Evolutionary conservation across 768 basidiomycete genomes (phyloP), one percentile per base, ranked within the genome.

Genomic region (Leccinum broughii): DNA sequence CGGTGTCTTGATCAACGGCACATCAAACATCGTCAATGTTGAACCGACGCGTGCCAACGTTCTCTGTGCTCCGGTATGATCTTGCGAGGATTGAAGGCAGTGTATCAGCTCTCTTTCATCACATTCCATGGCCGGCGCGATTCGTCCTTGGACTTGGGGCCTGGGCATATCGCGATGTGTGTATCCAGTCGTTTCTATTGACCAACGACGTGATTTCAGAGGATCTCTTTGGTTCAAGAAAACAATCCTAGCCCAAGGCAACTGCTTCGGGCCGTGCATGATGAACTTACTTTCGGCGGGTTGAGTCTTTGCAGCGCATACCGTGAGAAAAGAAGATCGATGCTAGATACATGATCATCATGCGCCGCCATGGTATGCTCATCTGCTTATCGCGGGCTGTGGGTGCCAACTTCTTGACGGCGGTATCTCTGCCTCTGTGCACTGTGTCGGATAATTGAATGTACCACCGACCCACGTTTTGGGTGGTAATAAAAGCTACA

Each of bases 241-340:
- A 20, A 20, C n/a, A 20, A 44, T 20, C 41, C n/a, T 20, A 5
- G 41, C n/a, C n/a, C 22, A 39, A 41, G 9, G 41, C 0, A 20
- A 20, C 2, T 20, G 41, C n/a, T 44, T 44, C n/a, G 41, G 4
- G 26, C 10, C 2, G 10, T 6, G 41, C 41, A 44, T 44, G 20
- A 0, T 8, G n/a, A 20, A 0, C 9, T 10, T 4, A 17, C 8
- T n/a, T 4, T 3, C 0, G 17, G 37, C n/a, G n/a, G n/a, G n/a
- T n/a, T n/a, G 37, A 39, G 37, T 8, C 0, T 39, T 39, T 3
- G 1, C 37, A 4, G 9, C n/a, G 8, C n/a, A n/a, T n/a, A n/a
- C n/a, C n/a, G 39, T 41, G 39, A 9, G 3, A n/a, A 41, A 41
- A 0, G 8, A 6, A 17, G 8, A 44, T 11, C 10, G n/a, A 44